These are phyloP conservation scores for Babjeviella inositovora DNA, from an alignment of 805 yeast genomes.

Conservation along the genomic window DNA sequence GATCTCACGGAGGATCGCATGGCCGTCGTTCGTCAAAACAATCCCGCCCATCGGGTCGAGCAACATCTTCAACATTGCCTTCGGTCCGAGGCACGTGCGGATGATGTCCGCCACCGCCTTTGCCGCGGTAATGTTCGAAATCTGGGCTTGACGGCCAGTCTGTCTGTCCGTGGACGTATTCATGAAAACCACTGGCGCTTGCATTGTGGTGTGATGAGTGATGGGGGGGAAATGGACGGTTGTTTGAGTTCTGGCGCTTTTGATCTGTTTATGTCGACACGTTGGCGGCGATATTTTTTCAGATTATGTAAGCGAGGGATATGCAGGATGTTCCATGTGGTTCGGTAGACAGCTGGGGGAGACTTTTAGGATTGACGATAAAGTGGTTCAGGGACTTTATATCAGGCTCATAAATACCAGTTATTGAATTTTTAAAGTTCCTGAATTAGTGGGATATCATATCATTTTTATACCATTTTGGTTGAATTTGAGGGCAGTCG, in stretches of 20 bases:
- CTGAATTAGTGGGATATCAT: no score
- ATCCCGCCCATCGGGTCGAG: slow-evolving; percentile 96
- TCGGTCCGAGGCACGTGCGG: slow-evolving; percentile 96
- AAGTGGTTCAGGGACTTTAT: no score
- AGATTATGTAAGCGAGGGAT: no score
- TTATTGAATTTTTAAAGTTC: no score
- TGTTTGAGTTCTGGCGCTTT: neutral
- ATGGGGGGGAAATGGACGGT: no score
- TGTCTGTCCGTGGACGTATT: slow-evolving; percentile 84
- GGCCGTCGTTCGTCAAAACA: slow-evolving; percentile 95
- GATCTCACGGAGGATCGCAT: slow-evolving; percentile 92
- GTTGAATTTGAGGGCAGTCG: no score
- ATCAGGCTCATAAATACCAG: no score
- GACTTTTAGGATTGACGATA: no score
- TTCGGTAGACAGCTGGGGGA: no score
- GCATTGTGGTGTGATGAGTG: no score
- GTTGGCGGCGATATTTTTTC: slow-evolving; percentile 2
- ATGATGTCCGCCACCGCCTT: slow-evolving; percentile 97
- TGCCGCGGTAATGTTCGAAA: slow-evolving; percentile 97
- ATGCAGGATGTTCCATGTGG: no score
- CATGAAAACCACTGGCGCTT: slow-evolving; percentile 75
- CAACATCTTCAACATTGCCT: slow-evolving; percentile 96
- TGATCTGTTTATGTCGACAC: neutral
- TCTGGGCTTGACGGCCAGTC: slow-evolving; percentile 93
- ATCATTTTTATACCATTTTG: no score